Evolutionary conservation across 2,329 filamentous ascomycete species (phyloP).

Genomic region (Neocucurbitaria cava): DNA sequence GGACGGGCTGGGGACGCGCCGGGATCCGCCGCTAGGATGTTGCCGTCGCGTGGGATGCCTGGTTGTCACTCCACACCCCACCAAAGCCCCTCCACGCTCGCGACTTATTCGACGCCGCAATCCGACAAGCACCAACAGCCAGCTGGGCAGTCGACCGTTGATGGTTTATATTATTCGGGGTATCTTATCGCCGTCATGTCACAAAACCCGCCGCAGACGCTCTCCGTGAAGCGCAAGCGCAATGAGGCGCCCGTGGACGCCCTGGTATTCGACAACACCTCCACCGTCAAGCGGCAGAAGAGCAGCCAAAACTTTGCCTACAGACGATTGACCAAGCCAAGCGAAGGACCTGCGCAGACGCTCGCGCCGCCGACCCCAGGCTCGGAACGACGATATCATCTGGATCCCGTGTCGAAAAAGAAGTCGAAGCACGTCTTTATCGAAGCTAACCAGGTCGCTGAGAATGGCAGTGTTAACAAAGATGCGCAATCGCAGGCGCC

Average conservation of each 20-base stretch:
- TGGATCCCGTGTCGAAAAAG: constrained; percentile 24
- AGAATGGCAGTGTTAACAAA: background rate
- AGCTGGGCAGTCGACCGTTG: background rate
- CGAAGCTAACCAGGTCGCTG: constrained; percentile 17
- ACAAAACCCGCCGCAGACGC: constrained; percentile 32
- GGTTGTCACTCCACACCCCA: constrained; percentile 15
- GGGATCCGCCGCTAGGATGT: background rate
- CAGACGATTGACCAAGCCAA: constrained; percentile 34
- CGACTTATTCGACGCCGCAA: background rate
- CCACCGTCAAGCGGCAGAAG: constrained; percentile 30
- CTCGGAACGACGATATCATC: constrained; percentile 32
- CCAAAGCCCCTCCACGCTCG: constrained; percentile 16
- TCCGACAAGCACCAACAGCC: background rate
- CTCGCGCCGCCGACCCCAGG: constrained; percentile 24
- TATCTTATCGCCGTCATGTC: constrained; percentile 19
- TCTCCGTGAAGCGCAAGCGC: constrained; percentile 61
- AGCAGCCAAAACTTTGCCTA: constrained; percentile 23
- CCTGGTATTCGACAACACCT: constrained; percentile 42
- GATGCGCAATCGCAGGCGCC: constrained; percentile 8
- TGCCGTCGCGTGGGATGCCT: constrained; percentile 15
- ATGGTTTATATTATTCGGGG: no score
- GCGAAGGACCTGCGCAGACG: constrained; percentile 14
- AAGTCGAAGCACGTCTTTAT: constrained; percentile 29
- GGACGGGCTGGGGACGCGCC: constrained; percentile 1
- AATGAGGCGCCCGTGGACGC: constrained; percentile 64